Evolutionary conservation across 1,284 basidiomycete species (phyloP).

Genomic region (Apiotrichum sp.): DNA sequence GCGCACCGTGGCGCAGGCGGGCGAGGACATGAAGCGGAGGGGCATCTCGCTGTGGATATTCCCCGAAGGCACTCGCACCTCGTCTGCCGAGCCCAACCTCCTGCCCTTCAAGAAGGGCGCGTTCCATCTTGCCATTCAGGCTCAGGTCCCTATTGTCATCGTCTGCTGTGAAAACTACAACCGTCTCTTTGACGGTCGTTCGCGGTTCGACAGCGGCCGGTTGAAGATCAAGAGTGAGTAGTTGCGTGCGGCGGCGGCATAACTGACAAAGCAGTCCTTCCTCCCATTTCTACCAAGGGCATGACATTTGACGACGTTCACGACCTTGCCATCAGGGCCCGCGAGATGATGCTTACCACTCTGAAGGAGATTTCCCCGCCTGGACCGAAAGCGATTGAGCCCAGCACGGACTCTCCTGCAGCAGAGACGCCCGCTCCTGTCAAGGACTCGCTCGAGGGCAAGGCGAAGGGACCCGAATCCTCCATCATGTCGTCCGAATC

Average conservation of each 20-base stretch:
- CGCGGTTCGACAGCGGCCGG: constrained; percentile 68
- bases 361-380: constrained; percentile 40
- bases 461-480: not conserved
- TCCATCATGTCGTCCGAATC: not conserved
- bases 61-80: constrained; percentile 84
- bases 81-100: constrained; percentile 59
- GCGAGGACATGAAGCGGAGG: constrained; percentile 69
- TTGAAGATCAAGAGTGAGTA: constrained; percentile 74
- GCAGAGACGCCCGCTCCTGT: too few species aligned
- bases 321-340: constrained; percentile 47
- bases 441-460: too few species aligned
- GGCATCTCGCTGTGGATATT: constrained; percentile 77
- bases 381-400: not conserved
- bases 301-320: constrained; percentile 49
- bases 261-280: constrained; percentile 45
- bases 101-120: constrained; percentile 97
- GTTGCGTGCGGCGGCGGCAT: too few species aligned
- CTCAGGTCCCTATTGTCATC: constrained; percentile 73
- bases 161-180: constrained; percentile 94
- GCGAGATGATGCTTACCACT: constrained; percentile 47
- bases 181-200: constrained; percentile 66
- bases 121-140: constrained; percentile 90
- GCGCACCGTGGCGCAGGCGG: constrained; percentile 68
- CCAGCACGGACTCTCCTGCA: too few species aligned
- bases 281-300: constrained; percentile 50